Evolutionary conservation across 2,329 filamentous ascomycete genomes (phyloP), one percentile per base, ranked within the genome.

Genomic region (Alternaria tenuissima): DNA sequence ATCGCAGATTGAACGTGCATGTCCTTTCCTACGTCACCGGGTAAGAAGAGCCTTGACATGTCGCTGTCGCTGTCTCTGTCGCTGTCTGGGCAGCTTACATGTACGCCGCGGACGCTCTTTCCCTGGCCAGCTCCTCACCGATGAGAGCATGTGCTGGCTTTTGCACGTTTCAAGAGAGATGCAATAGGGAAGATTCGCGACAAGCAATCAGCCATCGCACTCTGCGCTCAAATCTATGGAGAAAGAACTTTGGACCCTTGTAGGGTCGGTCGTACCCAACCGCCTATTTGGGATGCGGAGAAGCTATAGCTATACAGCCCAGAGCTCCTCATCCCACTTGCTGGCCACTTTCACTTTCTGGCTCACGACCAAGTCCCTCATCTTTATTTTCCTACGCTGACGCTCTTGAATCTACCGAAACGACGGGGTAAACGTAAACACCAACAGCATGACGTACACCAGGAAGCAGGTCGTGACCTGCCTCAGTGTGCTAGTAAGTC

Each of bases 401-500:
- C 38, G 26, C 43, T 30, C 43, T 49, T 22, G 3, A 22, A 24
- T 34, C 18, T 3, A 49, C 9, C 18, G 18, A 20, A 34, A 41
- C 22, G 26, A 6, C 43, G 42, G n/a, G 20, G n/a, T n/a, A 8
- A 6, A n/a, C 2, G 18, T 39, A 43, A 28, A 30, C 24, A 47
- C 20, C 51, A 44, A 14, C 61, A 65, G 38, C 39, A 79, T 79
- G 76, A 63, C 74, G 12, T 77, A 74, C 66, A 80, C 73, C 9
- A 72, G 72, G 38, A 78, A 79, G 55, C 78, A 80, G 55, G 64
- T 80, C 39, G 70, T 80, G 38, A 79, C 77, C 36, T 74, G 72
- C 59, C 44, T 80, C 49, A 80, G 78, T 60, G 70, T 79, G 28
- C 54, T 79, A 20, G 78, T 79, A 65, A 63, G 74, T 61, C 43